Percentiles rank a stretch among this genome's conserved stretches.
Evolutionary conservation across 2,329 filamentous ascomycete species (phyloP).

Genomic region (Trichophyton simii): DNA sequence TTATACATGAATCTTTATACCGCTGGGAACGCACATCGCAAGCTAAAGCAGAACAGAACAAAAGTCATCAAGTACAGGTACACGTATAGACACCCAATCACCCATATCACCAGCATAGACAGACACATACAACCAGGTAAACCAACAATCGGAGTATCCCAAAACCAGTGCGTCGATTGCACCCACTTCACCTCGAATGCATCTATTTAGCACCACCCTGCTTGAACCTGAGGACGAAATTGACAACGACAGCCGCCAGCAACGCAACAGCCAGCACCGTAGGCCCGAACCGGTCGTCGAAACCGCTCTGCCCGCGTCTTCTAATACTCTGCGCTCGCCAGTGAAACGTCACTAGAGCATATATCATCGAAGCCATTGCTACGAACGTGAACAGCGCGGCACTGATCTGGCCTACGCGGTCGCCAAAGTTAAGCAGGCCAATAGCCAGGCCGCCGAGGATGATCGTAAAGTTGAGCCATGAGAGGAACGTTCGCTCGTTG

Average conservation of each 20-base stretch:
- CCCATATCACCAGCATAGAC: too few species aligned
- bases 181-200: background rate
- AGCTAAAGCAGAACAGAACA: background rate
- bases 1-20: background rate
- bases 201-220: background rate
- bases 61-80: background rate
- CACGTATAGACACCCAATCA: background rate
- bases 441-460: slow-evolving; percentile 93
- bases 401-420: slow-evolving; percentile 84
- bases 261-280: slow-evolving; percentile 80
- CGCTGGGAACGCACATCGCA: background rate
- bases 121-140: background rate
- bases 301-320: slow-evolving; percentile 80
- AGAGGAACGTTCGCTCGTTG: slow-evolving; percentile 97
- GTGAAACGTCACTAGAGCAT: slow-evolving; percentile 89
- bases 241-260: slow-evolving; percentile 80
- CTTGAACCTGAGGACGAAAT: slow-evolving; percentile 65
- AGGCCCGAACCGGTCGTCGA: slow-evolving; percentile 90
- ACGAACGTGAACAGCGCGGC: slow-evolving; percentile 89
- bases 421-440: slow-evolving; percentile 95
- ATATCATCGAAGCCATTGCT: slow-evolving; percentile 88
- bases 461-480: slow-evolving; percentile 99
- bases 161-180: background rate
- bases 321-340: slow-evolving; percentile 92
- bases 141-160: background rate